phyloP scores from a whole-genome alignment of 78 protist species.

The Protostelium mycophagum region DNA sequence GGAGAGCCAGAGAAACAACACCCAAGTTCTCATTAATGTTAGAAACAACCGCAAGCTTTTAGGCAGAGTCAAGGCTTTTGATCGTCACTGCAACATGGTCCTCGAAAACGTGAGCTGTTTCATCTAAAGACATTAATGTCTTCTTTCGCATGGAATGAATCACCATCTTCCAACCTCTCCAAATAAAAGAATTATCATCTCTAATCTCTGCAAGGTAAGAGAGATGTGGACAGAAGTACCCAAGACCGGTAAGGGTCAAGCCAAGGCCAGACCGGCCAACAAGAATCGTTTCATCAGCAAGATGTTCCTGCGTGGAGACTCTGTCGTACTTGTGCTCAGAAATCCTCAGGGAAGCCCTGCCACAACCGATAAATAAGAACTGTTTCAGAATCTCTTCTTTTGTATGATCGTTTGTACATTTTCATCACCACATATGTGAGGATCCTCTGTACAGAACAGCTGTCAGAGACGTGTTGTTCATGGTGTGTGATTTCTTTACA shows the following conservation, averaged over 20 bases:
- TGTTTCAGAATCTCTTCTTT: neutral
- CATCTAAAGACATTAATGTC: too few species aligned
- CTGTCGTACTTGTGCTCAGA: constrained; percentile 90
- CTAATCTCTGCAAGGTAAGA: too few species aligned
- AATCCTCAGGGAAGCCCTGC: constrained; percentile 81
- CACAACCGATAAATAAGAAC: constrained; percentile 10
- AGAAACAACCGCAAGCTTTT: constrained; percentile 96
- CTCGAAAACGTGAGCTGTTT: constrained; percentile 83
- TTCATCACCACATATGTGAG: too few species aligned
- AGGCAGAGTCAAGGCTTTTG: constrained; percentile 97
- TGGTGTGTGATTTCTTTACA: too few species aligned
- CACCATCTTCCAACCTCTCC: too few species aligned
- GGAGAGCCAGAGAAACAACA: constrained; percentile 79
- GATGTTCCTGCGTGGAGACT: constrained; percentile 98
- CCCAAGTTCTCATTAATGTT: constrained; percentile 90
- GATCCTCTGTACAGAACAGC: too few species aligned
- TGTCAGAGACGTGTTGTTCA: too few species aligned
- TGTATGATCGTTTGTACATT: too few species aligned
- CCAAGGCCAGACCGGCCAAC: constrained; percentile 87
- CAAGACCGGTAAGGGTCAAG: constrained; percentile 79
- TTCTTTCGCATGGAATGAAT: too few species aligned
- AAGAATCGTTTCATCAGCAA: constrained; percentile 92
- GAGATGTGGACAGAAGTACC: constrained; percentile 98
- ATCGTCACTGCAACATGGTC: constrained; percentile 99
- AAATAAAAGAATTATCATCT: too few species aligned